phyloP scores from a whole-genome alignment of 495 filamentous ascomycete genomes.

The Massariosphaeria phaeospora region DNA sequence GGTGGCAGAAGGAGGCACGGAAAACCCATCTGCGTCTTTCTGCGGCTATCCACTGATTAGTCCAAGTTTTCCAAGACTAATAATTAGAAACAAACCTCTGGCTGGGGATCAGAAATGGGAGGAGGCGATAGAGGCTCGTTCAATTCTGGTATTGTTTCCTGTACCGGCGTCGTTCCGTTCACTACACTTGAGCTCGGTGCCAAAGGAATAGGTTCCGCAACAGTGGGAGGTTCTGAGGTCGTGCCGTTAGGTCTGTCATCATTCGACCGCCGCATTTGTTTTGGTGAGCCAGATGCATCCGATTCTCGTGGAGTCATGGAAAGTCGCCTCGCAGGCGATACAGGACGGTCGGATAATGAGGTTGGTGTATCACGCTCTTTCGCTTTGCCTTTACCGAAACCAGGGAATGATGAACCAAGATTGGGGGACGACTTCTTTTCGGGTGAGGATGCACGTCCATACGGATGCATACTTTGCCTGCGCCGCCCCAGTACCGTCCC shows the following conservation, averaged over 20 bases:
- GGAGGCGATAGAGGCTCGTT: constrained; percentile 38
- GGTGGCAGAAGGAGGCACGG: constrained; percentile 58
- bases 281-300: constrained; percentile 28
- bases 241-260: constrained; percentile 27
- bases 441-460: constrained; percentile 36
- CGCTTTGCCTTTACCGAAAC: constrained; percentile 30
- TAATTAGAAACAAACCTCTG: constrained; percentile 16
- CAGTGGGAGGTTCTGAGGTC: constrained; percentile 10
- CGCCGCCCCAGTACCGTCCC: constrained; percentile 39
- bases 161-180: constrained; percentile 32
- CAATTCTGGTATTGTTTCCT: constrained; percentile 29
- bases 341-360: constrained; percentile 22
- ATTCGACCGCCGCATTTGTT: constrained; percentile 18
- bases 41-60: constrained; percentile 39
- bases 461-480: constrained; percentile 39
- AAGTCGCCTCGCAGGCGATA: constrained; percentile 23
- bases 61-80: not conserved
- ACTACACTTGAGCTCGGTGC: constrained; percentile 17
- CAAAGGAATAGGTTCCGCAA: constrained; percentile 8
- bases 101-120: constrained; percentile 6
- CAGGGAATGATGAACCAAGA: constrained; percentile 19
- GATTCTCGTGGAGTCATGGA: constrained; percentile 26
- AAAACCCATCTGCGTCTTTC: constrained; percentile 63
- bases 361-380: constrained; percentile 23
- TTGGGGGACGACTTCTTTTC: constrained; percentile 39